Percentiles rank a stretch among this genome's conserved stretches.
phyloP scores from a whole-genome alignment of 2,329 filamentous ascomycete genomes.

The Neopestalotiopsis clavispora region DNA sequence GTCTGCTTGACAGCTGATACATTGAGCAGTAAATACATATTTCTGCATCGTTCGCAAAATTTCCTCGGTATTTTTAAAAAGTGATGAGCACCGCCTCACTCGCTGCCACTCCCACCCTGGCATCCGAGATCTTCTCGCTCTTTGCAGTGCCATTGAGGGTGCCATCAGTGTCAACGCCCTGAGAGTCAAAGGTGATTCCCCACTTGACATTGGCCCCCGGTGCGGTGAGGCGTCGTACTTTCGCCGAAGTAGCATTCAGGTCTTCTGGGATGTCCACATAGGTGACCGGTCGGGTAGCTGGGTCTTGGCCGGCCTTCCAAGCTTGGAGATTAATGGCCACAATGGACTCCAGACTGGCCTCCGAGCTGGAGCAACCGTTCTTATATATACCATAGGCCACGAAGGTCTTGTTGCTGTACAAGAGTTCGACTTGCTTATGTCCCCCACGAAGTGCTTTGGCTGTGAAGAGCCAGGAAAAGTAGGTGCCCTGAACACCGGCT shows the following conservation, averaged over 20 bases:
- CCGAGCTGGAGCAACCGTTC: background rate
- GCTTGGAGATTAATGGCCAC: constrained; percentile 24
- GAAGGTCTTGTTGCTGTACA: constrained; percentile 21
- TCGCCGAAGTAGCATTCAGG: background rate
- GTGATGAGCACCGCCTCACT: constrained; percentile 11
- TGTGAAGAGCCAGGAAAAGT: constrained; percentile 27
- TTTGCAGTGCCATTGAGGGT: background rate
- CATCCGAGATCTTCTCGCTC: background rate
- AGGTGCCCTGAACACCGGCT: constrained; percentile 20
- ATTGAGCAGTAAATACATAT: background rate
- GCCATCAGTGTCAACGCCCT: background rate
- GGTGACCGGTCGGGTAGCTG: background rate
- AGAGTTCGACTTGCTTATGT: constrained; percentile 22
- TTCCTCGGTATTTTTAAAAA: background rate
- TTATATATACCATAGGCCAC: constrained; percentile 26
- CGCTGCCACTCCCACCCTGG: background rate
- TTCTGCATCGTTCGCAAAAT: background rate
- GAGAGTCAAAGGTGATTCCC: constrained; percentile 5
- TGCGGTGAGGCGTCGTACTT: background rate
- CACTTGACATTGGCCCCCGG: background rate
- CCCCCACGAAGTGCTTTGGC: constrained; percentile 23
- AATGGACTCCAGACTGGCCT: constrained; percentile 14
- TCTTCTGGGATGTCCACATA: background rate
- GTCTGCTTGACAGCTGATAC: background rate
- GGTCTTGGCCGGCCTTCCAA: constrained; percentile 22